phyloP scores from a whole-genome alignment of 129 eudicot genomes.

The Escallonia rubra region DNA sequence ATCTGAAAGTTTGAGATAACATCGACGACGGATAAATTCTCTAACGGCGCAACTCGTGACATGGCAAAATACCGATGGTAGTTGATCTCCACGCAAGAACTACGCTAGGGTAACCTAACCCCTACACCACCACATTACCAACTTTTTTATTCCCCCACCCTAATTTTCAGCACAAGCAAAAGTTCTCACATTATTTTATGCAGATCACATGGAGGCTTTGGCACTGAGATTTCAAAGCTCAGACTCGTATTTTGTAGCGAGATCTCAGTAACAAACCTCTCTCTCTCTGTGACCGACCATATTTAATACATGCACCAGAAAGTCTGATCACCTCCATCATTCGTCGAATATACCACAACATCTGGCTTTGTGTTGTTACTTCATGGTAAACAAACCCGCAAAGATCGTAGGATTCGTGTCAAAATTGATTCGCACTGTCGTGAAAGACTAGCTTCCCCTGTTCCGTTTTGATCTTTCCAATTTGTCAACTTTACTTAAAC shows the following conservation, averaged over 20 bases:
- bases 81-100: no score
- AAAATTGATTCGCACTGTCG: not conserved
- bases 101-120: no score
- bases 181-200: not conserved
- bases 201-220: slow-evolving; percentile 1
- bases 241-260: not conserved
- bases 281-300: not conserved
- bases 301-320: not conserved
- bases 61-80: no score
- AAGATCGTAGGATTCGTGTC: no score
- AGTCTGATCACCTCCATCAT: not conserved
- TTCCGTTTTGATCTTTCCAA: not conserved
- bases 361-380: no score
- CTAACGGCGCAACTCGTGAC: no score
- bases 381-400: no score
- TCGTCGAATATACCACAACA: not conserved
- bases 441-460: not conserved
- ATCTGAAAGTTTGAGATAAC: no score
- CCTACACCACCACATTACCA: no score
- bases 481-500: slow-evolving; percentile 2
- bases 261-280: slow-evolving; percentile 2
- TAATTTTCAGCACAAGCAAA: not conserved
- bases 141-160: not conserved
- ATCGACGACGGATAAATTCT: no score
- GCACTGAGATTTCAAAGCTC: not conserved